These are phyloP conservation scores for Adansonia grandidieri DNA, from an alignment of 441 rosid genomes.

Conservation along the genomic window DNA sequence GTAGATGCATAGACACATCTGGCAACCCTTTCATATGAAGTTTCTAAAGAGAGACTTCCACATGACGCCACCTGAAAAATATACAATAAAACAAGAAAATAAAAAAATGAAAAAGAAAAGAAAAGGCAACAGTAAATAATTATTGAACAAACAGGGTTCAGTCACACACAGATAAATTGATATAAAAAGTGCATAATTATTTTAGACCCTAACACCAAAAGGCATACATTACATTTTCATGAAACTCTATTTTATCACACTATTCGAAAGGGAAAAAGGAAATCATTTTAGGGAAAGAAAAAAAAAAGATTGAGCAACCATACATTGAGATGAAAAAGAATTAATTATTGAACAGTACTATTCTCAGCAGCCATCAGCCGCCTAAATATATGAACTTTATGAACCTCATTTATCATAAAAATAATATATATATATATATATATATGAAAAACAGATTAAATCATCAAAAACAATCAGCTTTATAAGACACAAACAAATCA, in stretches of 20 bases:
- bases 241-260: not conserved
- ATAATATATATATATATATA: not conserved
- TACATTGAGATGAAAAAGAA: not conserved
- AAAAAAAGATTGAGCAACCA: not conserved
- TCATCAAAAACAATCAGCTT: not conserved
- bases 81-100: not conserved
- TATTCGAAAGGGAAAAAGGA: not conserved
- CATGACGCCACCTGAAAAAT: constrained; percentile 50
- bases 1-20: constrained; percentile 56
- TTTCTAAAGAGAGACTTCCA: constrained; percentile 52
- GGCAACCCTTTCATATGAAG: constrained; percentile 58
- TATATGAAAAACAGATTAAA: not conserved
- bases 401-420: not conserved
- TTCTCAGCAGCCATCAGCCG: not conserved
- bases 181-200: not conserved
- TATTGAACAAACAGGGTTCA: not conserved
- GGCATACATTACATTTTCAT: not conserved
- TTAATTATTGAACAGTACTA: not conserved
- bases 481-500: not conserved
- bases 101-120: too few species aligned
- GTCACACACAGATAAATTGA: not conserved
- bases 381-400: not conserved
- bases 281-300: not conserved
- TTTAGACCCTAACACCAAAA: not conserved
- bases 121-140: not conserved